Conservation (phyloP, 345 rosid species). For the Hibiscus mutabilis region DNA sequence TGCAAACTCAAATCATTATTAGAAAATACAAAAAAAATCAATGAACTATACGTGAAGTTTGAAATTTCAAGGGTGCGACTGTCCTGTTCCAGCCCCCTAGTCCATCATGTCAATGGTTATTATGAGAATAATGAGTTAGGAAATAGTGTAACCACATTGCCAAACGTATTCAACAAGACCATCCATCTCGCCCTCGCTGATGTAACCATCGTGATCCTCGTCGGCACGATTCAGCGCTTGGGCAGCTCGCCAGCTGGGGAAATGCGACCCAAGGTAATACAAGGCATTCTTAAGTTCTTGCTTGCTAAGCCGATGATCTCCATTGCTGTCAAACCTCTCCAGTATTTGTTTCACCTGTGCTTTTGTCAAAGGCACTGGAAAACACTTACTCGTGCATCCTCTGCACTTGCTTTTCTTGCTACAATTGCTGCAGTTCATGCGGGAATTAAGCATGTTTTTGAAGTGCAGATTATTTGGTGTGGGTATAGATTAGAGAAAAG, state of each 20-base stretch:
- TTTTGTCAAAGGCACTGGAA: conserved; percentile 7
- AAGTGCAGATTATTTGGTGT: neutral
- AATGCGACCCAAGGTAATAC: conserved; percentile 9
- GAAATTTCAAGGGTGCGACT: no score
- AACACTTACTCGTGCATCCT: neutral
- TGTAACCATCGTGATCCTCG: no score
- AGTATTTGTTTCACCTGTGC: conserved; percentile 10
- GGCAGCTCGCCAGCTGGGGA: conserved; percentile 11
- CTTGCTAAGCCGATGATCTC: conserved; percentile 18
- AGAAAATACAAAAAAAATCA: no score
- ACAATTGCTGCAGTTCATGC: neutral
- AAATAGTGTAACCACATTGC: no score
- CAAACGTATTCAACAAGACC: no score
- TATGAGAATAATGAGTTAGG: no score
- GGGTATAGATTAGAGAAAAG: neutral
- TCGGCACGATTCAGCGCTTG: neutral
- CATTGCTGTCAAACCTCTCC: conserved; percentile 2
- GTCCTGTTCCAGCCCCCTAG: no score
- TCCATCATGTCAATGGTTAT: no score
- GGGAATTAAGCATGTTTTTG: neutral
- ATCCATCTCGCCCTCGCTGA: no score
- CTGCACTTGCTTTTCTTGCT: neutral
- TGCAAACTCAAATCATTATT: no score
- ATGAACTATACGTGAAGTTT: no score
- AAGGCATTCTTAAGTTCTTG: conserved; percentile 20